Conservation (phyloP, 345 rosid genomes). For the Camelina hispida region DNA sequence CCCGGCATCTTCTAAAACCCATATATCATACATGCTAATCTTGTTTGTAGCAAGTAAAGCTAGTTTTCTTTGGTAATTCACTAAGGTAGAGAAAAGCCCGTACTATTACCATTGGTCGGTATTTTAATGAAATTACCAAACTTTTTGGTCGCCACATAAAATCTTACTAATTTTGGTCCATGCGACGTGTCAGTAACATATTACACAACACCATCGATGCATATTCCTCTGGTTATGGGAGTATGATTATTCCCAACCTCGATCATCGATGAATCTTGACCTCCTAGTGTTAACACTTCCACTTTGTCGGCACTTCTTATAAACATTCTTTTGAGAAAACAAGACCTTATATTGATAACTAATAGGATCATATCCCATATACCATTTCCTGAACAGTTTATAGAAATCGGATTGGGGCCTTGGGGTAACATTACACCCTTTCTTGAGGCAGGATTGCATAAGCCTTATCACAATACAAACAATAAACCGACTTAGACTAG, state of each 20-base stretch:
- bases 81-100: not conserved
- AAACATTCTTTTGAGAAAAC: not conserved
- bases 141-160: not conserved
- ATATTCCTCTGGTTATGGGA: not conserved
- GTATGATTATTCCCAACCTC: not conserved
- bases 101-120: not conserved
- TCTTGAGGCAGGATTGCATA: not conserved
- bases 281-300: not conserved
- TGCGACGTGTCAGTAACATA: not conserved
- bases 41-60: not conserved
- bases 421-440: not conserved
- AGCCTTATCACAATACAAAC: too few species aligned
- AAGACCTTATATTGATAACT: not conserved
- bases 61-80: conserved; percentile 1
- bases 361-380: conserved; percentile 14
- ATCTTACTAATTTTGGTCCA: not conserved
- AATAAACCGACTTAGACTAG: too few species aligned
- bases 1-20: not conserved
- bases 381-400: not conserved
- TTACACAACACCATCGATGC: not conserved
- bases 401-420: not conserved
- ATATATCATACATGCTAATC: not conserved
- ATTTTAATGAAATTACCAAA: not conserved
- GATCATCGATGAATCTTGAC: conserved; percentile 2
- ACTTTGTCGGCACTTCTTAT: not conserved